Evolutionary conservation across 768 basidiomycete species (phyloP).

Genomic region (Megacollybia marginata): DNA sequence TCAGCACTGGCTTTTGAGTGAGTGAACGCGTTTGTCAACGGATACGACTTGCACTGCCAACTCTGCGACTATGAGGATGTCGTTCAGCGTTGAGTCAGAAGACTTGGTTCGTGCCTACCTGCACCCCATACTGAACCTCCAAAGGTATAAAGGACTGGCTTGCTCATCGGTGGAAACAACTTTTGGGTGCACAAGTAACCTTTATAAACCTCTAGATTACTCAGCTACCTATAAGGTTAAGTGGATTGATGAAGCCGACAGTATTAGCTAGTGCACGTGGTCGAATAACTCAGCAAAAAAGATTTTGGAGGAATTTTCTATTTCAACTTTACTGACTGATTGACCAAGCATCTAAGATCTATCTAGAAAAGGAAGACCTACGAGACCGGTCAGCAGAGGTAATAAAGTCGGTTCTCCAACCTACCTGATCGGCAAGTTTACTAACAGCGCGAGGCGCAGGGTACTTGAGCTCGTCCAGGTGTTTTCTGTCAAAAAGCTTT

Average conservation of each 20-base stretch:
- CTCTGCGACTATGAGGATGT: slow-evolving; percentile 10
- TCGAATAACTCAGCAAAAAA: too few relatives aligned
- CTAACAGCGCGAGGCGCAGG: slow-evolving; percentile 83
- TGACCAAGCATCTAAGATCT: neutral
- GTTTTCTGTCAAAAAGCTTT: slow-evolving; percentile 50
- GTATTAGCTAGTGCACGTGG: too few relatives aligned
- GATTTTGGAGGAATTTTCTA: neutral
- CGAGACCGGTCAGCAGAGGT: neutral
- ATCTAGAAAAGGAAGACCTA: neutral
- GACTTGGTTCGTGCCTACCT: neutral
- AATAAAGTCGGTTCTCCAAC: neutral
- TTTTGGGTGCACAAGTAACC: too few relatives aligned
- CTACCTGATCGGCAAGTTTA: slow-evolving; percentile 86
- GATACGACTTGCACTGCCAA: slow-evolving; percentile 13
- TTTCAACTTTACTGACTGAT: neutral
- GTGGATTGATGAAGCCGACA: too few relatives aligned
- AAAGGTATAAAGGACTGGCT: slow-evolving; percentile 17
- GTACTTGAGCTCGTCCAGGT: slow-evolving; percentile 83
- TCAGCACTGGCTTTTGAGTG: slow-evolving; percentile 24
- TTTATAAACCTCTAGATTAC: too few relatives aligned
- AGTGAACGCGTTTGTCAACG: neutral
- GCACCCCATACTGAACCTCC: slow-evolving; percentile 20
- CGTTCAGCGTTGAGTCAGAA: neutral
- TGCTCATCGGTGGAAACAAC: slow-evolving; percentile 6
- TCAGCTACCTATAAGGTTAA: too few relatives aligned